A percentile compares a stretch with the other conserved stretches of the same genome.
Evolutionary conservation across 73 alveolate species (phyloP).

Genomic region (Effrenium voratum): DNA sequence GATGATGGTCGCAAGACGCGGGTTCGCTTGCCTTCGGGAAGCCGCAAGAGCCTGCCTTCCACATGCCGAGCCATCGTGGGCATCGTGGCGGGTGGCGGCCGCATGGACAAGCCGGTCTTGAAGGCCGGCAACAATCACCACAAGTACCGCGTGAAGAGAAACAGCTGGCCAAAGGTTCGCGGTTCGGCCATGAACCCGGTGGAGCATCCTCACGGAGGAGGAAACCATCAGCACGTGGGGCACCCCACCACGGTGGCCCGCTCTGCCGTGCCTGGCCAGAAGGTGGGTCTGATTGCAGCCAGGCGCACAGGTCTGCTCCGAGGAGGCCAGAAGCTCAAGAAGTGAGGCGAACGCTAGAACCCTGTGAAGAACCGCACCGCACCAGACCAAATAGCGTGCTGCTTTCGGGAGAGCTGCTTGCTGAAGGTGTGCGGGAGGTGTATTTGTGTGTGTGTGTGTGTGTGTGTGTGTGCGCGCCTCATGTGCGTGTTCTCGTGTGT

Average conservation of each 20-base stretch:
- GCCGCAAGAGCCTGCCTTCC: constrained; percentile 96
- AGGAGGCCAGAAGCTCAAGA: constrained; percentile 53
- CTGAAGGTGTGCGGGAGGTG: too few relatives aligned
- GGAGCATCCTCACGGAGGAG: constrained; percentile 99
- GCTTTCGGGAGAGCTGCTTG: too few relatives aligned
- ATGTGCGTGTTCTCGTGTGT: too few relatives aligned
- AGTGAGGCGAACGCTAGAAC: constrained; percentile 10
- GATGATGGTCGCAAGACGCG: constrained; percentile 97
- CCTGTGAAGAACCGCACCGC: too few relatives aligned
- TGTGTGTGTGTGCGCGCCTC: too few relatives aligned
- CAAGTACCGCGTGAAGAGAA: constrained; percentile 97
- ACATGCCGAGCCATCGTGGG: constrained; percentile 99
- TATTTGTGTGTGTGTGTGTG: too few relatives aligned
- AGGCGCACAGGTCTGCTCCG: constrained; percentile 92
- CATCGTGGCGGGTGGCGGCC: constrained; percentile 99
- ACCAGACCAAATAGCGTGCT: too few relatives aligned
- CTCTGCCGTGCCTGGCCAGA: constrained; percentile 98
- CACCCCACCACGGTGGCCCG: constrained; percentile 98
- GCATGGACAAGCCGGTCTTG: constrained; percentile 98
- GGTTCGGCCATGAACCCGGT: constrained; percentile 99
- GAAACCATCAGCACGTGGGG: constrained; percentile 99
- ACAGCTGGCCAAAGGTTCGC: constrained; percentile 98
- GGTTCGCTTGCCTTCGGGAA: constrained; percentile 98
- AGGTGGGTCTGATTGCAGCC: constrained; percentile 95
- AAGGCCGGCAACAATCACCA: constrained; percentile 98